A percentile compares a stretch with the other conserved stretches of the same genome.
phyloP scores from a whole-genome alignment of 2,329 filamentous ascomycete genomes.

The Exserohilum turcica region DNA sequence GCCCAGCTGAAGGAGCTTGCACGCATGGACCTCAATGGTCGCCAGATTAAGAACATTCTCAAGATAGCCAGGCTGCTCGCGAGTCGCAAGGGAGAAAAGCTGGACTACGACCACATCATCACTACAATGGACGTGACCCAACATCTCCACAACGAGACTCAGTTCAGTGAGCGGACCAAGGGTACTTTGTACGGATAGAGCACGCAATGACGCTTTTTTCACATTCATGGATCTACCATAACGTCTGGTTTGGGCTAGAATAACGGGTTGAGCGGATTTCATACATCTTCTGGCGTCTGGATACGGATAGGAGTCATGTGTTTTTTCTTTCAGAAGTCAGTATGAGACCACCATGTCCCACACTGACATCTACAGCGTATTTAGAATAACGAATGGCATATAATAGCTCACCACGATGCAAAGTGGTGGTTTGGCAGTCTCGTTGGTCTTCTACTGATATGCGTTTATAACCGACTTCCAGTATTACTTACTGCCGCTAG shows the following conservation, averaged over 20 bases:
- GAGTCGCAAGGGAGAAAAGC: slow-evolving; percentile 33
- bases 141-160: slow-evolving; percentile 48
- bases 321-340: background rate
- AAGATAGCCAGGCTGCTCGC: slow-evolving; percentile 39
- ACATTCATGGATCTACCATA: background rate
- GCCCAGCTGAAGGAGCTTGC: slow-evolving; percentile 41
- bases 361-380: background rate
- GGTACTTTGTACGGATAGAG: slow-evolving; percentile 20
- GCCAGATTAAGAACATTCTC: slow-evolving; percentile 58
- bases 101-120: slow-evolving; percentile 38
- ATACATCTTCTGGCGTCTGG: background rate
- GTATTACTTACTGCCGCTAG: background rate
- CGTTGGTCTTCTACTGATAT: no score
- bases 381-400: background rate
- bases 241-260: background rate
- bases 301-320: no score
- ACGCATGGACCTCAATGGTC: slow-evolving; percentile 53
- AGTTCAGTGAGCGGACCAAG: slow-evolving; percentile 35
- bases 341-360: background rate
- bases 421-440: background rate
- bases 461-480: no score
- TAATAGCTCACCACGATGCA: background rate
- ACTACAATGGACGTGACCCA: slow-evolving; percentile 49
- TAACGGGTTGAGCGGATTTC: background rate
- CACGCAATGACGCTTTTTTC: background rate